Evolutionary conservation across 2,329 filamentous ascomycete species (phyloP), one percentile per base, ranked within the genome.

Genomic region (Shiraia bambusicola): DNA sequence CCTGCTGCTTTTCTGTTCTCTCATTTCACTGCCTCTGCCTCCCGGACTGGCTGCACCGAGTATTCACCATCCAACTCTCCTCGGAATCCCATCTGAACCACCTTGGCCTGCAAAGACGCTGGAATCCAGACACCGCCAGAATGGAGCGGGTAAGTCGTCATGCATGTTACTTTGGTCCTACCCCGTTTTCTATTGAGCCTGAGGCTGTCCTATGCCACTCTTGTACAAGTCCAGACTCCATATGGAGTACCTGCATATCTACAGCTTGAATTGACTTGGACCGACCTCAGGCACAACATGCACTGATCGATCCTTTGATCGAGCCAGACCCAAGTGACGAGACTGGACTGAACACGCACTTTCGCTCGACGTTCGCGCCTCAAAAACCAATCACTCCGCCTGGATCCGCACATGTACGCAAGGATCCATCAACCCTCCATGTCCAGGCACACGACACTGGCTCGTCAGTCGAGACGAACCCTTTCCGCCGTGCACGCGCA

Each of bases 261-360:
- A 10, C 5, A 11, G 12, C 14, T 10, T 16, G 14, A 28, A 15
- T 9, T 27, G 12, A 25, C 15, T 14, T 19, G 34, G 29, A 30
- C 46, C 54, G 24, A 58, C 42, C 29, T 45, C 37, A 88, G 84
- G 82, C 84, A 30, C 73, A 76, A 38, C 77, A 80, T 58, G 83
- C 85, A 59, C 73, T 89, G 31, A 79, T 88, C 51, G 83, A 86
- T 55, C 86, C 86, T 50, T 72, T 89, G 48, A 82, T 75, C 55
- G 83, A 77, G 15, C 83, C 82, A 8, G 82, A 87, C 48, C 85
- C 85, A 11, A 80, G 75, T 46, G 78, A 84, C 48, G 81, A 86
- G 61, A 85, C 81, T 34, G 83, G 84, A 32, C 78, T 79, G n/a
- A 80, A 80, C 44, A 73, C 75, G 3, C 79, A 80, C 49, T 79